Conservation (phyloP, 192 early-diverging fungal species). For the Linnemannia elongata region DNA sequence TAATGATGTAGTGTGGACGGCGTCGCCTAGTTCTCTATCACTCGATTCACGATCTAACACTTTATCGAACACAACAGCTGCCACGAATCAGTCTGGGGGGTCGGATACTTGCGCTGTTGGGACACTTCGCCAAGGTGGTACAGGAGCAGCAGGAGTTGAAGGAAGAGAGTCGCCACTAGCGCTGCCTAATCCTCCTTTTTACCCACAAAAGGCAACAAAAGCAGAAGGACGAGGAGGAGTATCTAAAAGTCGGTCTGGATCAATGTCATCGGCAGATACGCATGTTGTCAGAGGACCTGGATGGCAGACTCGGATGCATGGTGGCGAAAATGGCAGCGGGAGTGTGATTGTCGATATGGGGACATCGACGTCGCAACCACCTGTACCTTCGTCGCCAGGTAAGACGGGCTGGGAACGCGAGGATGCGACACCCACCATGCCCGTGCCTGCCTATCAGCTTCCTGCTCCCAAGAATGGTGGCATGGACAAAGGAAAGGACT, state of each 20-base stretch:
- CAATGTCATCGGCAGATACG: conserved; percentile 1
- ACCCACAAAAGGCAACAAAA: background rate
- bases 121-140: too few relatives aligned
- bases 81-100: too few relatives aligned
- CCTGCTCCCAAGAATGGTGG: background rate
- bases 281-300: background rate
- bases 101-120: too few relatives aligned
- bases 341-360: conserved; percentile 13
- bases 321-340: background rate
- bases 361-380: background rate
- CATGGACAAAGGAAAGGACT: background rate
- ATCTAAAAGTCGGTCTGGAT: conserved; percentile 24
- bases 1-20: background rate
- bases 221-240: background rate
- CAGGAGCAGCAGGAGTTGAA: background rate
- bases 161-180: background rate
- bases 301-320: background rate
- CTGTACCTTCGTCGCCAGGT: conserved; percentile 10
- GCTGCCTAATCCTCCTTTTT: background rate
- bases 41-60: background rate
- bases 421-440: conserved; percentile 21
- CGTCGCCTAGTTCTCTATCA: background rate
- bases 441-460: background rate
- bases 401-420: conserved; percentile 43
- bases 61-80: background rate